These are phyloP conservation scores for Podaxis sp. DNA, from an alignment of 768 basidiomycete genomes.

Conservation along the genomic window DNA sequence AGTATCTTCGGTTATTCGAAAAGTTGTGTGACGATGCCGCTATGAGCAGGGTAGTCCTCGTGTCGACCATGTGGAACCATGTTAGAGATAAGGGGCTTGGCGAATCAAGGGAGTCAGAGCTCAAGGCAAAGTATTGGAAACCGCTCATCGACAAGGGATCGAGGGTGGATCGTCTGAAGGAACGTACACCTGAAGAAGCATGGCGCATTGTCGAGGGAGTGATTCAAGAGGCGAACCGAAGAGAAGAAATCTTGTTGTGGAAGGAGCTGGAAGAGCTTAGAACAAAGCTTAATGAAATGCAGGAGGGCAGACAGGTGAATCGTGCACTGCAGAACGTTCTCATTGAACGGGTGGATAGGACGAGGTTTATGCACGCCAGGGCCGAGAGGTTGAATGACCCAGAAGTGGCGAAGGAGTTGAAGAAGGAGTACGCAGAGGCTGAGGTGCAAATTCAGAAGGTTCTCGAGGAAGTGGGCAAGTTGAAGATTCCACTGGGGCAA, in stretches of 20 bases:
- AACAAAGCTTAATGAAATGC: no score
- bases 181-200: no score
- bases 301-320: constrained; percentile 2
- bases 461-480: constrained; percentile 19
- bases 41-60: background rate
- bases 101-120: background rate
- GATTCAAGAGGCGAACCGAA: no score
- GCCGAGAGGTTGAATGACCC: constrained; percentile 14
- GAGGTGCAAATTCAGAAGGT: constrained; percentile 19
- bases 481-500: constrained; percentile 10
- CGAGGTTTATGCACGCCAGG: background rate
- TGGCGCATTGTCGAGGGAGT: no score
- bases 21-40: background rate
- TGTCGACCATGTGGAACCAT: background rate
- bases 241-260: no score
- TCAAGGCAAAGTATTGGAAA: background rate
- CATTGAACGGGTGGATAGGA: constrained; percentile 13
- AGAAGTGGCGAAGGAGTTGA: constrained; percentile 1
- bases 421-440: constrained; percentile 13
- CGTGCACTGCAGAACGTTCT: constrained; percentile 14
- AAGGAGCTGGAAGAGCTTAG: no score
- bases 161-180: no score
- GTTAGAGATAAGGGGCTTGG: background rate
- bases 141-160: no score
- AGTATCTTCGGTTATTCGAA: background rate